Conservation (phyloP, 768 basidiomycete species). For the Tricholoma saponaceum region DNA sequence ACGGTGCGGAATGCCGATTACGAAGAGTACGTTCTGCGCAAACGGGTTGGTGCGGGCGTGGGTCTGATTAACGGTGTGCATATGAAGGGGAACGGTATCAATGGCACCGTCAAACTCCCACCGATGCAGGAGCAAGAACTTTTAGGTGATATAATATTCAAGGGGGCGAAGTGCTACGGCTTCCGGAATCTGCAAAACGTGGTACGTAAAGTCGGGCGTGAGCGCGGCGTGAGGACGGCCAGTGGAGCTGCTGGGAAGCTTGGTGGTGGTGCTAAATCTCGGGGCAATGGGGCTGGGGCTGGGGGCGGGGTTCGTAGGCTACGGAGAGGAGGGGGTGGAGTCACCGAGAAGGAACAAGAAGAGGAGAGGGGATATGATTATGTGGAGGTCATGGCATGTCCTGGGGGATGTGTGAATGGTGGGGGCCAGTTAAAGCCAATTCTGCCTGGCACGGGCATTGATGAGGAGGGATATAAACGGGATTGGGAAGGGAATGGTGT, state of each 20-base stretch:
- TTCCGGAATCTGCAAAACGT: conserved; percentile 97
- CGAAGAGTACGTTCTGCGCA: conserved; percentile 62
- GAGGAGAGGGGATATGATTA: conserved; percentile 70
- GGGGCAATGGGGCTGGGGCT: conserved; percentile 3
- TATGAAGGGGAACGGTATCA: not conserved
- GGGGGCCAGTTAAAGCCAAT: conserved; percentile 77
- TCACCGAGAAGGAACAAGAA: conserved; percentile 28
- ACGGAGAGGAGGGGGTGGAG: conserved; percentile 28
- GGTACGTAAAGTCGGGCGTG: conserved; percentile 87
- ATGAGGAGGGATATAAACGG: conserved; percentile 66
- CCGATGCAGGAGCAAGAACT: conserved; percentile 23
- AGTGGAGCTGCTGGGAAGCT: conserved; percentile 62
- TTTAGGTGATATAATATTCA: conserved; percentile 69
- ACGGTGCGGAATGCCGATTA: conserved; percentile 72
- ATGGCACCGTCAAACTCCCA: conserved; percentile 1
- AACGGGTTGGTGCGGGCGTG: not conserved
- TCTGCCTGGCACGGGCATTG: conserved; percentile 4
- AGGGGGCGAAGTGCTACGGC: conserved; percentile 94
- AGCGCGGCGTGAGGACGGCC: conserved; percentile 69
- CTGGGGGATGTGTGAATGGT: conserved; percentile 95
- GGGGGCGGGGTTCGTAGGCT: conserved; percentile 8
- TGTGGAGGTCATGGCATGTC: conserved; percentile 99
- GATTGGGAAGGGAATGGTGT: conserved; percentile 61
- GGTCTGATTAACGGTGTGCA: not conserved
- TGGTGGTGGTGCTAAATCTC: conserved; percentile 18